Percentiles rank a stretch among this genome's conserved stretches.
Evolutionary conservation across 2,329 filamentous ascomycete species (phyloP).

Genomic region (Botryotinia narcissicola): DNA sequence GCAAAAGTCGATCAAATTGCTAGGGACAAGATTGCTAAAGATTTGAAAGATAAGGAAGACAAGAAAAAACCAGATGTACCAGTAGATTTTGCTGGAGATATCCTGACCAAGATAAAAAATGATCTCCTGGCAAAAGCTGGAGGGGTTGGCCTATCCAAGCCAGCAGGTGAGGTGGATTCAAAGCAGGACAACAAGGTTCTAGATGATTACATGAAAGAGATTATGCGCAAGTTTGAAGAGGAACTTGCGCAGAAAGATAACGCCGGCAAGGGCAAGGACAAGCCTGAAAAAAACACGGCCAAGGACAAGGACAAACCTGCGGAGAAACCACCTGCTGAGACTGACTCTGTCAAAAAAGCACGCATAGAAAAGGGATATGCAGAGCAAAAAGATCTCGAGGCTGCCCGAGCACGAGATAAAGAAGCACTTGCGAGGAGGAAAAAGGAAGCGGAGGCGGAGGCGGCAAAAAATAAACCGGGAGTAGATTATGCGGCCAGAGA

Average conservation of each 20-base stretch:
- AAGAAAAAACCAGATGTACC: neutral
- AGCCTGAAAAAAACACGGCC: neutral
- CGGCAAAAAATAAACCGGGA: neutral
- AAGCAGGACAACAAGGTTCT: neutral
- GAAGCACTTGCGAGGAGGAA: neutral
- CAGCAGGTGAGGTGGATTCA: neutral
- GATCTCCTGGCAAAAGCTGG: neutral
- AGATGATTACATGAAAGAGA: neutral
- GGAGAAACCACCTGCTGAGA: neutral
- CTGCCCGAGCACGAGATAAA: fast-evolving
- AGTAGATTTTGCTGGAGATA: neutral
- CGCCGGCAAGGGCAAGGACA: neutral
- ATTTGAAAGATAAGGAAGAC: neutral
- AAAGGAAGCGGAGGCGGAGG: neutral
- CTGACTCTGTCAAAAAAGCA: neutral
- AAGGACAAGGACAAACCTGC: neutral
- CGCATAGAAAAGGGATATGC: neutral
- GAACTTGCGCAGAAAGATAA: neutral
- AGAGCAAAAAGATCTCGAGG: neutral
- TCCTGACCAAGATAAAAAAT: neutral
- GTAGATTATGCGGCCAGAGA: neutral
- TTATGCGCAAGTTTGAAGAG: fast-evolving
- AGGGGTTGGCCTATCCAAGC: neutral
- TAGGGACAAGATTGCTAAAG: neutral
- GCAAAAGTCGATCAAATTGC: neutral